Percentiles rank a stretch among this genome's conserved stretches.
Evolutionary conservation across 2,329 filamentous ascomycete species (phyloP).

Genomic region (Pyricularia sp.): DNA sequence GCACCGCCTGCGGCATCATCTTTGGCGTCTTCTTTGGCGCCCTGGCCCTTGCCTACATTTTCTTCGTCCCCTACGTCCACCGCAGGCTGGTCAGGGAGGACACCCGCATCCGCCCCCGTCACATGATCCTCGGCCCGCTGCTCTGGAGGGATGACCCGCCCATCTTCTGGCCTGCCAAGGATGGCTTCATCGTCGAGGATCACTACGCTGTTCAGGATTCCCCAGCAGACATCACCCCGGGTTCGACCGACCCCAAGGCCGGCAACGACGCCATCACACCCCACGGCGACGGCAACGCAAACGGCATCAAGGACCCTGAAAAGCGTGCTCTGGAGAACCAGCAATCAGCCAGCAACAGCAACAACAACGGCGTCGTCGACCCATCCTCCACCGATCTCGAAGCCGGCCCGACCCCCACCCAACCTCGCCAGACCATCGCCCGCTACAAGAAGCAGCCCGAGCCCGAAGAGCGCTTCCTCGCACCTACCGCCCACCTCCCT

Average conservation of each 20-base stretch:
- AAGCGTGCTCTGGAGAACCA: not conserved
- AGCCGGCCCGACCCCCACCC: not conserved
- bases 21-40: not conserved
- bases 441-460: not conserved
- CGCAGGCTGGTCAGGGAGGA: slow-evolving; percentile 2
- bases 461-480: slow-evolving; percentile 1
- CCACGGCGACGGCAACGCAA: not conserved
- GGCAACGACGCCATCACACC: not conserved
- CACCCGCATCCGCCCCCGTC: not conserved
- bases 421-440: not conserved
- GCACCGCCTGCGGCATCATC: not conserved
- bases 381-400: not conserved
- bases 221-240: not conserved
- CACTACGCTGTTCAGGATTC: slow-evolving; percentile 40
- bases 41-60: not conserved
- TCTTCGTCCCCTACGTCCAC: slow-evolving; percentile 4
- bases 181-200: slow-evolving; percentile 39
- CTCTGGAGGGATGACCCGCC: slow-evolving; percentile 20
- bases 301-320: not conserved
- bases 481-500: not conserved
- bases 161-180: slow-evolving; percentile 1
- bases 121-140: slow-evolving; percentile 31
- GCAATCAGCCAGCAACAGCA: not conserved
- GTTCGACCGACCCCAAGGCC: slow-evolving; percentile 11
- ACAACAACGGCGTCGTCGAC: not conserved